These are phyloP conservation scores for Leishmania martiniquensis DNA, from an alignment of 208 protist species.

Conservation along the genomic window DNA sequence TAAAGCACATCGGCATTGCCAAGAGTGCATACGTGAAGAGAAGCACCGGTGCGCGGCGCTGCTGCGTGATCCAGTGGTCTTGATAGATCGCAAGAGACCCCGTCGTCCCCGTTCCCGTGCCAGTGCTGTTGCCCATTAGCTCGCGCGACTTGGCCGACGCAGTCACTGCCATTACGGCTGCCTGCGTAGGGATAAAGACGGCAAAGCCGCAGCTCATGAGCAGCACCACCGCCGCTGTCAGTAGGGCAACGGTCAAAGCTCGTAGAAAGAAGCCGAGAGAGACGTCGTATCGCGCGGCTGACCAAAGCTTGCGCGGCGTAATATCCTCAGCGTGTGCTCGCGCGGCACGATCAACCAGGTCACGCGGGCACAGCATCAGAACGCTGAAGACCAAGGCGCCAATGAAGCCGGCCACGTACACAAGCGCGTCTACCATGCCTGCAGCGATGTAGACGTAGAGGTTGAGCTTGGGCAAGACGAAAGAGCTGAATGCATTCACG, in stretches of 20 bases:
- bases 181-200: slow-evolving; percentile 31
- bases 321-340: slow-evolving; percentile 24
- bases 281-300: slow-evolving; percentile 30
- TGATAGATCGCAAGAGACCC: background rate
- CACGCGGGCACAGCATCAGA: slow-evolving; percentile 29
- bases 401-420: slow-evolving; percentile 16
- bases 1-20: slow-evolving; percentile 32
- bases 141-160: slow-evolving; percentile 15
- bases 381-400: slow-evolving; percentile 31
- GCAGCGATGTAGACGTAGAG: slow-evolving; percentile 33
- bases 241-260: slow-evolving; percentile 26
- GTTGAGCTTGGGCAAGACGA: slow-evolving; percentile 26
- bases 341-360: slow-evolving; percentile 29
- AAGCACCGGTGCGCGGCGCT: slow-evolving; percentile 20
- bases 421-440: slow-evolving; percentile 16
- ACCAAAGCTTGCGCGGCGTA: slow-evolving; percentile 17
- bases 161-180: slow-evolving; percentile 11
- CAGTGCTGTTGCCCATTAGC: slow-evolving; percentile 21
- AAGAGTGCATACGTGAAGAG: slow-evolving; percentile 31
- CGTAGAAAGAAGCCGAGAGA: slow-evolving; percentile 36
- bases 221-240: slow-evolving; percentile 29
- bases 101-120: slow-evolving; percentile 5
- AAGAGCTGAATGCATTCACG: slow-evolving; percentile 27
- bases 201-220: slow-evolving; percentile 22
- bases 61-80: slow-evolving; percentile 25